Percentiles rank a stretch among this genome's conserved stretches.
phyloP scores from a whole-genome alignment of 2,329 filamentous ascomycete species.

The Penicillium corylophilum region DNA sequence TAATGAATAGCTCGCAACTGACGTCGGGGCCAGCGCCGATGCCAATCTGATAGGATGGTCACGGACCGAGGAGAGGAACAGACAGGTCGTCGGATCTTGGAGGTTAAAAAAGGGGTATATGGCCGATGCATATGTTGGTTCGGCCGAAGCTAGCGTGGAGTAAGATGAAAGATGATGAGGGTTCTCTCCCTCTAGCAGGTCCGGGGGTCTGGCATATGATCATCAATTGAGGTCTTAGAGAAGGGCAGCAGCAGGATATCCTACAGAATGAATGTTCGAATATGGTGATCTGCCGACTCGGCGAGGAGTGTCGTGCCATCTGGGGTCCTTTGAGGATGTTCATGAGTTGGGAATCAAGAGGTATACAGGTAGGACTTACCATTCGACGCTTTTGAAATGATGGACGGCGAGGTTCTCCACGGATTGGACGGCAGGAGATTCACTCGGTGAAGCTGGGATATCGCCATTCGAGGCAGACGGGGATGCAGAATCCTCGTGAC shows the following conservation, averaged over 20 bases:
- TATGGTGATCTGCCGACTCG: conserved; percentile 50
- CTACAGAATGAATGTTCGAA: conserved; percentile 57
- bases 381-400: conserved; percentile 47
- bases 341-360: neutral
- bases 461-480: neutral
- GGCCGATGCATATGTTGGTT: conserved; percentile 55
- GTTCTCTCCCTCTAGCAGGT: conserved; percentile 45
- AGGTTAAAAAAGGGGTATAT: conserved; percentile 57
- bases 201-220: conserved; percentile 41
- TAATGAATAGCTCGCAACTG: conserved; percentile 55
- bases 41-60: conserved; percentile 58
- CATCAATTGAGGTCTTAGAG: neutral
- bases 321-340: conserved; percentile 39
- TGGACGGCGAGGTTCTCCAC: neutral
- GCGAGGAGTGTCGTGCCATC: conserved; percentile 61
- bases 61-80: conserved; percentile 53
- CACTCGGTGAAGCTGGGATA: neutral
- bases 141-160: conserved; percentile 45
- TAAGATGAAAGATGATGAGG: conserved; percentile 47
- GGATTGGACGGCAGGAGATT: neutral
- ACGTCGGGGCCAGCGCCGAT: conserved; percentile 53
- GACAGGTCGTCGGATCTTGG: conserved; percentile 48
- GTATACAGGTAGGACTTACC: conserved; percentile 30
- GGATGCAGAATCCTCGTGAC: neutral
- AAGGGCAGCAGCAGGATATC: conserved; percentile 8